A percentile compares a stretch with the other conserved stretches of the same genome.
These are phyloP conservation scores for Melanomma pulvis-pyrius DNA, from an alignment of 495 filamentous ascomycete genomes.

Conservation along the genomic window DNA sequence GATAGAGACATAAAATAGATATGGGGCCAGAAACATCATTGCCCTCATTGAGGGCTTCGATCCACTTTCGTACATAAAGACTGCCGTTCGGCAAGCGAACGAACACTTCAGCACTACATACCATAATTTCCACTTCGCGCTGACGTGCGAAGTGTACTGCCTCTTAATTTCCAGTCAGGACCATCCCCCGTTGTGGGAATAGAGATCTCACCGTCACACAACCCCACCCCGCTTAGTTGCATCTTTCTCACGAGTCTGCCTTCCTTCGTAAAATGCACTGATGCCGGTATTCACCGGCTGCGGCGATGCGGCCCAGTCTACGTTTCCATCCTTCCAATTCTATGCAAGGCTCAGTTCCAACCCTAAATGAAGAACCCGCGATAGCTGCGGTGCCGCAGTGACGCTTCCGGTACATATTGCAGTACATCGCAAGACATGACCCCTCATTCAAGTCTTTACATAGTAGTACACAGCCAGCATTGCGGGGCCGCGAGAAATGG, in stretches of 20 bases:
- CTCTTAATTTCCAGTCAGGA: neutral
- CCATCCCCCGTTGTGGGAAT: neutral
- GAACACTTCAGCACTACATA: neutral
- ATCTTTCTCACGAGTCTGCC: neutral
- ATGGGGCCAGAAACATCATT: neutral
- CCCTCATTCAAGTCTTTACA: too few species aligned
- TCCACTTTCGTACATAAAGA: neutral
- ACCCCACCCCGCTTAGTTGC: neutral
- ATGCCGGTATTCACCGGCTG: neutral
- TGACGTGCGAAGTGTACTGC: too few species aligned
- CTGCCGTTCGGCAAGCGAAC: neutral
- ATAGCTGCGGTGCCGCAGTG: too few species aligned
- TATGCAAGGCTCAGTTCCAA: too few species aligned
- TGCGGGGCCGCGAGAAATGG: too few species aligned
- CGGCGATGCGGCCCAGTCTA: neutral
- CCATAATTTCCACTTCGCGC: too few species aligned
- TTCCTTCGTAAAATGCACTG: neutral
- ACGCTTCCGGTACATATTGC: too few species aligned
- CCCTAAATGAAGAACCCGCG: too few species aligned
- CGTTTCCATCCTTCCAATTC: too few species aligned
- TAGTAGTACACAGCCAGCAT: too few species aligned
- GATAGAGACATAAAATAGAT: neutral
- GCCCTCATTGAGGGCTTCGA: neutral
- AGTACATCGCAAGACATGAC: too few species aligned
- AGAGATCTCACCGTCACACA: slow-evolving; percentile 5